These are phyloP conservation scores for Lichenothelia convexa DNA, from an alignment of 495 filamentous ascomycete genomes.

Conservation along the genomic window DNA sequence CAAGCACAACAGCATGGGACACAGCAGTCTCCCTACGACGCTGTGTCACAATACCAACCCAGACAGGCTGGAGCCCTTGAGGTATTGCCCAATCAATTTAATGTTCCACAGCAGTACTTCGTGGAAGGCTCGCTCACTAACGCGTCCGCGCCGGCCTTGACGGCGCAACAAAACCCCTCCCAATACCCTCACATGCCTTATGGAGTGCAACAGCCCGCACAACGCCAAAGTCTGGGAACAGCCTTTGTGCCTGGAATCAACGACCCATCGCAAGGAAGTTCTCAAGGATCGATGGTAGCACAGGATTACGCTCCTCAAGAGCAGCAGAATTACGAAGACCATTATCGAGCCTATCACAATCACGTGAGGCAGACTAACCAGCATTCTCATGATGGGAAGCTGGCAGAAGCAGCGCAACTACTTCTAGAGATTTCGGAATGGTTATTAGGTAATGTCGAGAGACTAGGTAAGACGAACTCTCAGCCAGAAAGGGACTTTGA, in stretches of 20 bases:
- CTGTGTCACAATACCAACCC: slow-evolving; percentile 57
- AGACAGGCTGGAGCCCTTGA: slow-evolving; percentile 71
- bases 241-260: slow-evolving; percentile 36
- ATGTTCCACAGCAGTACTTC: slow-evolving; percentile 63
- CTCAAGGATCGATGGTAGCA: slow-evolving; percentile 11
- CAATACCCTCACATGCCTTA: slow-evolving; percentile 36
- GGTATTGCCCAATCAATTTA: slow-evolving; percentile 52
- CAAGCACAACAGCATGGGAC: slow-evolving; percentile 39
- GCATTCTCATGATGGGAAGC: slow-evolving; percentile 49
- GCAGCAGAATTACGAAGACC: slow-evolving; percentile 32
- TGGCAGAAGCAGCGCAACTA: slow-evolving; percentile 53
- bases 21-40: slow-evolving; percentile 54
- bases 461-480: slow-evolving; percentile 57
- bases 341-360: slow-evolving; percentile 57
- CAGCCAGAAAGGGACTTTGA: slow-evolving; percentile 14
- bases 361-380: slow-evolving; percentile 58
- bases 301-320: slow-evolving; percentile 20
- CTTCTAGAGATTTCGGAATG: slow-evolving; percentile 69
- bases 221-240: slow-evolving; percentile 28
- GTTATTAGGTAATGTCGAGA: slow-evolving; percentile 62
- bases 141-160: slow-evolving; percentile 34
- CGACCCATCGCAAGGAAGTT: slow-evolving; percentile 28
- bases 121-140: slow-evolving; percentile 45
- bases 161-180: slow-evolving; percentile 33
- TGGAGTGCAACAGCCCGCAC: slow-evolving; percentile 33